Conservation (phyloP, 768 basidiomycete genomes). For the Melanogaster broomeanus region DNA sequence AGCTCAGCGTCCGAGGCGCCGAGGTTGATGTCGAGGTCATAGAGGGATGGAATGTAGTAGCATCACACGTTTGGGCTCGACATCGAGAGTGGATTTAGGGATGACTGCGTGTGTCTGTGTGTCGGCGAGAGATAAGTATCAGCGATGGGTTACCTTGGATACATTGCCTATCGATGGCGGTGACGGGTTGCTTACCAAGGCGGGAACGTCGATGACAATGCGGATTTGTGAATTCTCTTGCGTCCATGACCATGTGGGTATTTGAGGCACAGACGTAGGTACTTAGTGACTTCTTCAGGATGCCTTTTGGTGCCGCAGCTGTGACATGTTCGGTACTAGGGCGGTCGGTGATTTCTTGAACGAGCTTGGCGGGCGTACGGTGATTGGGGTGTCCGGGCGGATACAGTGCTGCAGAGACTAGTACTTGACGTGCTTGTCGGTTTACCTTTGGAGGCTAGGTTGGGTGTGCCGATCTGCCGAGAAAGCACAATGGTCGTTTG, state of each 20-base stretch:
- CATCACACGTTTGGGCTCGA: slow-evolving; percentile 63
- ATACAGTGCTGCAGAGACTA: slow-evolving; percentile 50
- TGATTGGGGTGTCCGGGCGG: slow-evolving; percentile 23
- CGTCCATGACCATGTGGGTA: slow-evolving; percentile 56
- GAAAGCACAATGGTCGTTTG: slow-evolving; percentile 63
- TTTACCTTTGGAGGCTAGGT: slow-evolving; percentile 77
- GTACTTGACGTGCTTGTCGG: slow-evolving; percentile 56
- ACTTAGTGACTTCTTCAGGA: slow-evolving; percentile 38
- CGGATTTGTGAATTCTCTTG: slow-evolving; percentile 43
- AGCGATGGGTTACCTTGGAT: slow-evolving; percentile 5
- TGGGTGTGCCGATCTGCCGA: slow-evolving; percentile 69
- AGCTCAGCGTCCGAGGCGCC: slow-evolving; percentile 57
- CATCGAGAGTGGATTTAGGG: slow-evolving; percentile 53
- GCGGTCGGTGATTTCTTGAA: slow-evolving; percentile 43
- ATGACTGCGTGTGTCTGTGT: slow-evolving; percentile 50
- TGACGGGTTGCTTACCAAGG: slow-evolving; percentile 47
- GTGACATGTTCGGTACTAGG: slow-evolving; percentile 34
- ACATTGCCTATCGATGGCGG: slow-evolving; percentile 1
- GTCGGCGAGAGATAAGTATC: neutral
- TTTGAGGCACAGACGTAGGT: slow-evolving; percentile 6
- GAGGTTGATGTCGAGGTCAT: slow-evolving; percentile 59
- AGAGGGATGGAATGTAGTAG: slow-evolving; percentile 49
- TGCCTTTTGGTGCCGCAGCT: slow-evolving; percentile 40
- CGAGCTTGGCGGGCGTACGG: slow-evolving; percentile 9
- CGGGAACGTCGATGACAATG: slow-evolving; percentile 55